Base-by-base conservation (phyloP, 768 basidiomycete genomes). In the Nevesoporus exiguus region DNA sequence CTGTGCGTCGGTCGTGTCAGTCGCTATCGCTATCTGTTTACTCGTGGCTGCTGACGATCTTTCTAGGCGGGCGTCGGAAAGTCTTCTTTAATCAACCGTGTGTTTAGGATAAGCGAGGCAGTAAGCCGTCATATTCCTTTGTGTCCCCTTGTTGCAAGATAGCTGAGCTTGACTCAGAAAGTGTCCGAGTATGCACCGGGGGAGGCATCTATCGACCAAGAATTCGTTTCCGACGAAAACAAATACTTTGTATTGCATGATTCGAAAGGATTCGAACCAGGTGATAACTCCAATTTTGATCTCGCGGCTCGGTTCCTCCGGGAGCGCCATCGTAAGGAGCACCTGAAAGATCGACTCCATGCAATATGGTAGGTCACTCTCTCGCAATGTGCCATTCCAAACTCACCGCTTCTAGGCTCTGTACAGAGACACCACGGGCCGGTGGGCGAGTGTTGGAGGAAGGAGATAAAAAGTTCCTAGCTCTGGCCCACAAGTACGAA, bases 211-310 rank as follows among this genome's bases (percentile, higher is more conserved):
- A 48, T 56, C 33, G 29, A 56, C 22, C 30, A 52, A 22, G 55
- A 56, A 25, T 53, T 47, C 31, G 51, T 53, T n/a, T 52, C 55
- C 3, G 45, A 53, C 3, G 50, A 56, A 42, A 56, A 52, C 34
- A 17, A 42, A 19, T 43, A 31, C n/a, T n/a, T 56, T 37, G 51
- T 53, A 5, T 24, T 56, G 11, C 55, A 52, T 2, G 55, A 56
- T 13, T 52, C 51, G 10, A 37, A 43, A n/a, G 50, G 55, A 8
- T 52, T 56, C 30, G 55, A 56, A 19, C 39, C 55, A 5, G 55
- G 46, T 17, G 7, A 48, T n/a, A 21, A 17, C 31, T 7, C 13
- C 10, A 47, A 56, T 42, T 53, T 52, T 31, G 39, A 43, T 3
- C 25, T 47, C 14, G 51, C 19, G 2, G 33, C 8, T 25, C 31